Base-by-base conservation (phyloP, 139 green algal genomes). In the Picochlorum sp. region DNA sequence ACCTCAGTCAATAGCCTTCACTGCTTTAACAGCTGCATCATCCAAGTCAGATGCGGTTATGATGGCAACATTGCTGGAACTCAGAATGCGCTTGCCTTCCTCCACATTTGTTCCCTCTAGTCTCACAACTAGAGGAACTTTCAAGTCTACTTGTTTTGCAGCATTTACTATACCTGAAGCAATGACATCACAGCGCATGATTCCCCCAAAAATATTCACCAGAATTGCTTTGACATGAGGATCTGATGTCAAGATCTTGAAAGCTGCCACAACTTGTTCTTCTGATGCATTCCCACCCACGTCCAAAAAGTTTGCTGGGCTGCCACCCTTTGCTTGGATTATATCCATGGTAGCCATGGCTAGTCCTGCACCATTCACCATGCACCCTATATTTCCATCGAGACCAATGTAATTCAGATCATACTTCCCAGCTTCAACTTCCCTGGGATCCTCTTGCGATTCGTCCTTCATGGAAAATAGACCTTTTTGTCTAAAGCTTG, bases 291-390 rank as follows among this genome's bases (percentile, higher is more conserved):
- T 92, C 50, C 93, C 93, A 26, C 94, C 94, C 3, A 99, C 94
- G 67, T 99, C 94, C 37, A 99, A 74, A 74, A 99, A 99, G 69
- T 99, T 99, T 49, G 94, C 94, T 0, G 94, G 94, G 6, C 82
- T 70, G 9, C 85, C 89, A 1, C 94, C 94, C 59, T 95, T 81
- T 60, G 97, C 71, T 79, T 97, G 94, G n/a, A 99, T 98, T 78
- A 99, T 99, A 81, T 99, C 94, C 93, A 99, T 98, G 21, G 92
- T 99, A 4, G 94, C 91, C 94, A 99, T 99, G 57, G 94, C 94
- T 65, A 99, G 85, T 6, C 94, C 94, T 0, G 94, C 94, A 9
- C 94, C 94, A 69, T 99, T 99, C 20, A 99, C 89, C 87, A 96
- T 94, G 86, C 89, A 96, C 47, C 89, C 89, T 45, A 96, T 96